Conservation (phyloP, 192 early-diverging fungal genomes). For the Linnemannia exigua region DNA sequence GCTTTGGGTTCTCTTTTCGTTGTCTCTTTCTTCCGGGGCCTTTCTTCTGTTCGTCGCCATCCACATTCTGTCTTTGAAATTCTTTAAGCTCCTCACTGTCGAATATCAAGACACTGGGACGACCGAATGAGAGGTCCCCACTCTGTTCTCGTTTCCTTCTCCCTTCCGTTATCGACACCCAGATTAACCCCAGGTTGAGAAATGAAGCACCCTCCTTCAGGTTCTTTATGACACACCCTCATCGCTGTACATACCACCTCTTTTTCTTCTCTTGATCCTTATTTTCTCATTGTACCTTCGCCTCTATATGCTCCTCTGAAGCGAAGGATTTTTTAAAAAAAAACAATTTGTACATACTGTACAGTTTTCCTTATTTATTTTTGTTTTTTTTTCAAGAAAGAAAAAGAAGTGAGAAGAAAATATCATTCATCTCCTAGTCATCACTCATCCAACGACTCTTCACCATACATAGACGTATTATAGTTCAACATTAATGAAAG, state of each 20-base stretch:
- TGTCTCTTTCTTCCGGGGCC: background rate
- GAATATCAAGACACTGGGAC: background rate
- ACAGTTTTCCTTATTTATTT: background rate
- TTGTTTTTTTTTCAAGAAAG: background rate
- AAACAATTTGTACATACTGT: background rate
- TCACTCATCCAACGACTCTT: background rate
- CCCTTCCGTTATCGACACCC: background rate
- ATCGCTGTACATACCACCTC: background rate
- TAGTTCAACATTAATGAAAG: slow-evolving; percentile 1
- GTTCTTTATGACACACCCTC: background rate
- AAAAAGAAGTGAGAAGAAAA: background rate
- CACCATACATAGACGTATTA: slow-evolving; percentile 11
- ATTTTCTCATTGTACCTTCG: background rate
- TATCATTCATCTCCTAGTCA: background rate
- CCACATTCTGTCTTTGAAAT: too few relatives aligned
- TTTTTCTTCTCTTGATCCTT: background rate
- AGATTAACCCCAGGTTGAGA: background rate
- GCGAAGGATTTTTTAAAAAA: background rate
- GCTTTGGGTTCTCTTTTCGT: background rate
- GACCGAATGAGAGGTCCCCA: background rate
- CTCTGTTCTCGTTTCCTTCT: background rate
- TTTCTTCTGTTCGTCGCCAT: background rate
- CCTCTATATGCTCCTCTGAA: background rate
- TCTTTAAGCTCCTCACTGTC: too few relatives aligned
- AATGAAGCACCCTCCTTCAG: background rate